phyloP scores from a whole-genome alignment of 2,329 filamentous ascomycete species.

The Claviceps paspali region DNA sequence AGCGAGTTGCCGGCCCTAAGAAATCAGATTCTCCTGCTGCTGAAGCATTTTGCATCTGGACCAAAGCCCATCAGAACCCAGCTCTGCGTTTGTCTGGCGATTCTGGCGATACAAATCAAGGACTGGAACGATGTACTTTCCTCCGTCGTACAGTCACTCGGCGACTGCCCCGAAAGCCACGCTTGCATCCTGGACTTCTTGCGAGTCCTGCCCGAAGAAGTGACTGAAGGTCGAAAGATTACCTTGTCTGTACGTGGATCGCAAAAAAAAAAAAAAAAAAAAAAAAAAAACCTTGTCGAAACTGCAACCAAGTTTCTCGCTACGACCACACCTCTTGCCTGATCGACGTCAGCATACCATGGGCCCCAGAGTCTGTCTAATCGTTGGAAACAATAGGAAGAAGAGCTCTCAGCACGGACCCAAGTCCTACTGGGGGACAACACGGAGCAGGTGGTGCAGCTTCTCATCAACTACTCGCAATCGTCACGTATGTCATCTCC shows the following conservation, averaged over 20 bases:
- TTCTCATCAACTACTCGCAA: conserved; percentile 81
- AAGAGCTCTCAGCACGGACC: conserved; percentile 77
- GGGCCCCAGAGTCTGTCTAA: conserved; percentile 21
- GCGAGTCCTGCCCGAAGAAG: conserved; percentile 93
- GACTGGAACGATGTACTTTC: conserved; percentile 87
- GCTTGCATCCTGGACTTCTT: conserved; percentile 90
- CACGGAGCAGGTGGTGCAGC: conserved; percentile 67
- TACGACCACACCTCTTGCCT: conserved; percentile 18
- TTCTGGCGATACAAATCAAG: conserved; percentile 90
- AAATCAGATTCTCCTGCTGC: conserved; percentile 66
- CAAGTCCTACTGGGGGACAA: conserved; percentile 84
- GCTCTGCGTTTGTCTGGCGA: conserved; percentile 86
- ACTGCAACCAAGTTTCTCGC: conserved; percentile 16
- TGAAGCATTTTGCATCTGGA: conserved; percentile 68
- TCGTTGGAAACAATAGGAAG: conserved; percentile 59
- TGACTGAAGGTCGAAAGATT: conserved; percentile 98
- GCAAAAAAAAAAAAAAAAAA: conserved; percentile 22
- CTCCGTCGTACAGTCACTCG: conserved; percentile 64
- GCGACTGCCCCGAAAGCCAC: conserved; percentile 60
- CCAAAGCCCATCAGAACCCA: conserved; percentile 79
- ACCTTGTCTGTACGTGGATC: conserved; percentile 90
- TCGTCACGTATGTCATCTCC: conserved; percentile 56
- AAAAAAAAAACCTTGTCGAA: conserved; percentile 34
- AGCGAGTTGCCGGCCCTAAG: conserved; percentile 62
- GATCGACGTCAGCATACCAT: conserved; percentile 18